These are phyloP conservation scores for Nothophytophthora sp. DNA, from an alignment of 352 stramenopile genomes.

Conservation along the genomic window DNA sequence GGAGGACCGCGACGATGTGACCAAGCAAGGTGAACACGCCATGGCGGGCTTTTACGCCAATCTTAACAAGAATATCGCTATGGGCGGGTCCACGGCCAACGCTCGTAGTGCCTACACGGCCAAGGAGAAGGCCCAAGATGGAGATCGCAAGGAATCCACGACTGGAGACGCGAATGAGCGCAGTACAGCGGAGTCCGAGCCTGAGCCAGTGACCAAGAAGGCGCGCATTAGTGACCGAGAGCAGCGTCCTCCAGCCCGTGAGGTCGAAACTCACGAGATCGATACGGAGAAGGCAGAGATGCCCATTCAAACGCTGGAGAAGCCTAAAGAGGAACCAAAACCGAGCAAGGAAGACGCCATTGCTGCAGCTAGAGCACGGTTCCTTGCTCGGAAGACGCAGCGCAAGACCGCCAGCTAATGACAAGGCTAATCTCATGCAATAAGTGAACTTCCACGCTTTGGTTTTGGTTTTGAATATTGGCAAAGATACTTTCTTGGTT, in stretches of 20 bases:
- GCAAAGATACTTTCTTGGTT: conserved; percentile 11
- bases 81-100: conserved; percentile 77
- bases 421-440: too few relatives aligned
- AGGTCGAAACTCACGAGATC: neutral
- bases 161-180: neutral
- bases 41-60: conserved; percentile 92
- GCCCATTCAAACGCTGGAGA: neutral
- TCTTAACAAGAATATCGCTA: conserved; percentile 92
- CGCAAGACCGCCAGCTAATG: conserved; percentile 17
- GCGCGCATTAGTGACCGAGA: conserved; percentile 6
- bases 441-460: too few relatives aligned
- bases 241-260: conserved; percentile 6
- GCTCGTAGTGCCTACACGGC: conserved; percentile 86
- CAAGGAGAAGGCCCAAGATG: conserved; percentile 15
- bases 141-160: conserved; percentile 6
- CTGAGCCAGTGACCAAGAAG: conserved; percentile 22
- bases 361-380: conserved; percentile 73
- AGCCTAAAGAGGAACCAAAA: conserved; percentile 25
- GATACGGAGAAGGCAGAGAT: conserved; percentile 1
- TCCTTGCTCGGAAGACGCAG: conserved; percentile 84
- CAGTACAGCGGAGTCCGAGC: conserved; percentile 1
- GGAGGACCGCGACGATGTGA: conserved; percentile 75
- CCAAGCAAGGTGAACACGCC: conserved; percentile 65
- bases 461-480: too few relatives aligned
- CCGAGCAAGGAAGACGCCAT: conserved; percentile 77